phyloP scores from a whole-genome alignment of 2,329 filamentous ascomycete species.

The Xylariaceae sp. region DNA sequence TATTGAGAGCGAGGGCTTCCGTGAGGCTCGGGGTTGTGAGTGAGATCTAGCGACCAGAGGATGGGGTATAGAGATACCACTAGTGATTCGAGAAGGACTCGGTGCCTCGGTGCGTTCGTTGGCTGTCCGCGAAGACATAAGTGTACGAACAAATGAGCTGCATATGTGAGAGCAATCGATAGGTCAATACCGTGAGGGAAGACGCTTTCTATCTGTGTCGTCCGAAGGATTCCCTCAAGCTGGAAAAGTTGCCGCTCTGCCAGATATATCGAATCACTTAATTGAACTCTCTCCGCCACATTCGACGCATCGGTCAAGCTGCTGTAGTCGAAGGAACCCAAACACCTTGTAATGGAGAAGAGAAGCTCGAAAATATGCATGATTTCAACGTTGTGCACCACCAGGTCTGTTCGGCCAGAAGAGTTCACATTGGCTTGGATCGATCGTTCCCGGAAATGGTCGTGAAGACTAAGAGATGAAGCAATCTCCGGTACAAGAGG shows the following conservation, averaged over 20 bases:
- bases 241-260: constrained; percentile 31
- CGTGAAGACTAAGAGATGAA: constrained; percentile 25
- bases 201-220: constrained; percentile 2
- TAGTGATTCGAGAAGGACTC: constrained; percentile 26
- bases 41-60: constrained; percentile 23
- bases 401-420: constrained; percentile 17
- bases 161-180: constrained; percentile 28
- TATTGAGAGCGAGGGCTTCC: constrained; percentile 16
- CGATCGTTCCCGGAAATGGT: constrained; percentile 26
- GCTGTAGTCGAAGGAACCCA: constrained; percentile 31
- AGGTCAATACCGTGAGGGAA: constrained; percentile 24
- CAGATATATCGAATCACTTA: constrained; percentile 32
- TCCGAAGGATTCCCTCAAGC: constrained; percentile 22
- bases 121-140: constrained; percentile 31
- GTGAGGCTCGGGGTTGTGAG: constrained; percentile 20
- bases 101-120: constrained; percentile 28
- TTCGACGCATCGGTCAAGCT: constrained; percentile 27
- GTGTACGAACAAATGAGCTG: constrained; percentile 30
- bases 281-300: constrained; percentile 26
- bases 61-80: constrained; percentile 26
- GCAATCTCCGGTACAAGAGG: constrained; percentile 29
- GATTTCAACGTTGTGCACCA: constrained; percentile 25
- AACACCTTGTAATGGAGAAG: constrained; percentile 27
- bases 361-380: constrained; percentile 29
- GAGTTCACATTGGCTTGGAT: constrained; percentile 18